These are phyloP conservation scores for Lanmaoa rubissima DNA, from an alignment of 768 basidiomycete genomes.

Conservation along the genomic window DNA sequence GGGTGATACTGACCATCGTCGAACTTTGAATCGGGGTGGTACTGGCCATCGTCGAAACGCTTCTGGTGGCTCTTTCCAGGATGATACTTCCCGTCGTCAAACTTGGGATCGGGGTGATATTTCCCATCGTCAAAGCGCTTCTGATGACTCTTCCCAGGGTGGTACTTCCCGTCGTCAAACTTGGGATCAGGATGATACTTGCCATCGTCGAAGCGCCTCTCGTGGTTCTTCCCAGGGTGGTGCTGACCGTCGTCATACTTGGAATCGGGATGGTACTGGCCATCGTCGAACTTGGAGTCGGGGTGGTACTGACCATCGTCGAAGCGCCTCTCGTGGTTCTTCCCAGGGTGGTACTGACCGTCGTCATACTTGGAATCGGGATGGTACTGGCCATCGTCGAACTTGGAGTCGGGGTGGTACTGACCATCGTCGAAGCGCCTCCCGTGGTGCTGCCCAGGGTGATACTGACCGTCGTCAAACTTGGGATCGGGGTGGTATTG, in stretches of 20 bases:
- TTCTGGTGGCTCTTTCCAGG: not conserved
- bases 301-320: constrained; percentile 18
- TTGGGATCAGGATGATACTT: constrained; percentile 1
- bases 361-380: not conserved
- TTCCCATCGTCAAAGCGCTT: not conserved
- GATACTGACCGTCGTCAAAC: constrained; percentile 18
- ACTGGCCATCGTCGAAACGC: constrained; percentile 12
- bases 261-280: not conserved
- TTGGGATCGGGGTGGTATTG: constrained; percentile 4
- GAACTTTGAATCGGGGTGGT: constrained; percentile 3
- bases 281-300: not conserved
- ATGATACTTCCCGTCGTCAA: constrained; percentile 6
- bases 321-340: not conserved
- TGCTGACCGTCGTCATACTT: constrained; percentile 10
- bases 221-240: not conserved
- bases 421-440: not conserved
- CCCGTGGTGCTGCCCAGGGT: not conserved
- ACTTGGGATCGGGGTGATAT: not conserved
- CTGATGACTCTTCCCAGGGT: not conserved
- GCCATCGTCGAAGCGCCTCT: constrained; percentile 5
- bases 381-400: constrained; percentile 13
- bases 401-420: not conserved
- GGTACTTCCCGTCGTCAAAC: not conserved
- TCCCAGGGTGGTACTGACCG: not conserved
- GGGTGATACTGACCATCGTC: constrained; percentile 9